Base-by-base conservation (phyloP, 352 stramenopile species). In the Globisporangium takayamanum region DNA sequence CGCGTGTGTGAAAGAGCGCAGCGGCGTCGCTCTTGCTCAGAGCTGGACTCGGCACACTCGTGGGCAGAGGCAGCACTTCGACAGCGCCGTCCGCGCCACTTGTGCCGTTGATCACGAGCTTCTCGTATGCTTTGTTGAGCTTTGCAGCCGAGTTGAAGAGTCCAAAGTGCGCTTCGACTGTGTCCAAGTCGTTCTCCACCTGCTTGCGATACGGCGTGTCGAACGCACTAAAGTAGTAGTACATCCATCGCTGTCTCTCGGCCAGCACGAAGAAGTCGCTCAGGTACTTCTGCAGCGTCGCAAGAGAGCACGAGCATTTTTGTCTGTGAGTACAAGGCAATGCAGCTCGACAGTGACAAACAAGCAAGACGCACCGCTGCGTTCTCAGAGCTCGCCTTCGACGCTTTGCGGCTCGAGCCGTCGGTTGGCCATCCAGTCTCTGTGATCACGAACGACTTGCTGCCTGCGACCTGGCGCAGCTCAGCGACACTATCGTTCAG, bases 121-220 rank as follows among this genome's bases (percentile, higher is more conserved):
- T 50, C 18, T 37, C 51, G 36, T 70, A 62, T 8, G 55, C 28
- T 6, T 62, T 59, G 50, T 73, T 73, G 22, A 73, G 42, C 18
- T 47, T 59, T 6, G 30, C 51, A 28, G 28, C 53, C 14, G 33
- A 30, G 44, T 52, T 57, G 53, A 87, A 87, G 49, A 90, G 56
- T 14, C 80, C 80, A 44, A 90, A 90, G 66, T 88, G 79, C 42
- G 75, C 78, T 68, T 90, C 80, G 48, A 87, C 78, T 33, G 78
- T 87, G 30, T 49, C 22, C 16, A 51, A 62, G 15, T 56, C 55
- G 18, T 74, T 58, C 11, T 26, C 50, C 1, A 70, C 57, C 15
- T 54, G 41, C 12, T 47, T 52, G 45, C 67, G 68, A 54, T 66
- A 74, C 53, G 64, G 55, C 30, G 64, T 66, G 47, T 74, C 67